A percentile compares a stretch with the other conserved stretches of the same genome.
Conservation (phyloP, 23 red algal species). For the Cyanidiococcus yangmingshanensis region DNA sequence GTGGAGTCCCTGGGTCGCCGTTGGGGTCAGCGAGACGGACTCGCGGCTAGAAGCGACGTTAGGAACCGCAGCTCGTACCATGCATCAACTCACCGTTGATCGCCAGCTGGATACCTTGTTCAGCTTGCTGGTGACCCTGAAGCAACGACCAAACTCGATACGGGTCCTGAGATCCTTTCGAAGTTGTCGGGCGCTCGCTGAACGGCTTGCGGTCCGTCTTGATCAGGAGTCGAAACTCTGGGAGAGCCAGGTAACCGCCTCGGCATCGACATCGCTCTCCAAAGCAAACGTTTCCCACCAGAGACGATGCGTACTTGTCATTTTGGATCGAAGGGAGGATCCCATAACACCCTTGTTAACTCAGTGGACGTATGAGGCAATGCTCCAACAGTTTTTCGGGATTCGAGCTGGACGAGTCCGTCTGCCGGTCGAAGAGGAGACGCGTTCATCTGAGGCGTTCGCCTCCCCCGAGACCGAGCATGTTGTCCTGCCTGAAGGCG, state of each 20-base stretch:
- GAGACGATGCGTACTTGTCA: constrained; percentile 34
- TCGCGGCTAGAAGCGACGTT: neutral
- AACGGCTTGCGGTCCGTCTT: constrained; percentile 65
- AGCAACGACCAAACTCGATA: neutral
- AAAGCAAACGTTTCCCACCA: neutral
- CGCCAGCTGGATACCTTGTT: constrained; percentile 18
- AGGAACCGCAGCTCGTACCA: neutral
- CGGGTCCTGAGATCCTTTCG: constrained; percentile 1
- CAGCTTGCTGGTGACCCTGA: neutral
- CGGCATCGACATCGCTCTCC: neutral
- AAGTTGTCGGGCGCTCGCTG: constrained; percentile 49
- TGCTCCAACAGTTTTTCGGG: constrained; percentile 87
- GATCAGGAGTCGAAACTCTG: constrained; percentile 77
- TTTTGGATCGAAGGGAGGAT: constrained; percentile 85
- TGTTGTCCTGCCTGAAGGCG: constrained; percentile 46
- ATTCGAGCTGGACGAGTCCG: constrained; percentile 55
- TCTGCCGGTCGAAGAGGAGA: constrained; percentile 20
- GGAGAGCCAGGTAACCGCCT: neutral
- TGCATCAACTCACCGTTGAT: neutral
- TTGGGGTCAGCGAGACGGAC: neutral
- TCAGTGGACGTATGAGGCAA: constrained; percentile 99
- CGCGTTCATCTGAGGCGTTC: neutral
- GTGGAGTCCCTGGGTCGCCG: constrained; percentile 21
- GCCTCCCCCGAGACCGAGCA: constrained; percentile 19
- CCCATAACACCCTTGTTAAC: constrained; percentile 92